Percentiles rank a stretch among this genome's conserved stretches.
phyloP scores from a whole-genome alignment of 192 early-diverging fungal genomes.

The Podochytrium sp. region DNA sequence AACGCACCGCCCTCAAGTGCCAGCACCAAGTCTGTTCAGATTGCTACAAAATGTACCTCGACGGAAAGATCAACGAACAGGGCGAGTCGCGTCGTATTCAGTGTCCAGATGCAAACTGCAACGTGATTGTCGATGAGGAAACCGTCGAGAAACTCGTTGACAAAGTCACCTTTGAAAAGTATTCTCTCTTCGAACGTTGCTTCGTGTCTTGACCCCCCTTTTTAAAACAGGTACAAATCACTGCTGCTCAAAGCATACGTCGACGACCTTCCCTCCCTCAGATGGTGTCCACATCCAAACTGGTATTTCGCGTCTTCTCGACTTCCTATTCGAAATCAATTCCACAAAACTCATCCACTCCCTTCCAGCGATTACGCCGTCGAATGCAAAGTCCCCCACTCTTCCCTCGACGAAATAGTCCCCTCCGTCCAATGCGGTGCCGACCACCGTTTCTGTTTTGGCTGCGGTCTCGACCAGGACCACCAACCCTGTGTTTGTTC shows the following conservation, averaged over 20 bases:
- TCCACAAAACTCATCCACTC: background rate
- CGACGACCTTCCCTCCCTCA: slow-evolving; percentile 78
- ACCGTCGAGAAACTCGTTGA: slow-evolving; percentile 74
- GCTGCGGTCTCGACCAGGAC: slow-evolving; percentile 75
- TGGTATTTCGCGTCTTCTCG: slow-evolving; percentile 49
- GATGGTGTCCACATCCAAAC: slow-evolving; percentile 96
- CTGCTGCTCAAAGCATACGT: slow-evolving; percentile 90
- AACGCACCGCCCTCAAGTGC: slow-evolving; percentile 85
- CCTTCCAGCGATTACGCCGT: slow-evolving; percentile 74
- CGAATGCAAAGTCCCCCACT: slow-evolving; percentile 80
- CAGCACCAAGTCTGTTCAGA: slow-evolving; percentile 85
- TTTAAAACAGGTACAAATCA: slow-evolving; percentile 75
- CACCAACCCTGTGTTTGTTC: slow-evolving; percentile 89
- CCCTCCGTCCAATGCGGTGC: slow-evolving; percentile 88
- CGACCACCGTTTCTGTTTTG: slow-evolving; percentile 87
- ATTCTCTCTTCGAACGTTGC: background rate
- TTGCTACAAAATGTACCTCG: slow-evolving; percentile 87
- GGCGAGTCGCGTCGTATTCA: slow-evolving; percentile 88
- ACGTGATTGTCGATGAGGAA: slow-evolving; percentile 79
- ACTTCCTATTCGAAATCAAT: too few species aligned
- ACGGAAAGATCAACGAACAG: slow-evolving; percentile 83
- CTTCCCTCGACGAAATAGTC: slow-evolving; percentile 71
- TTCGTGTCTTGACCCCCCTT: background rate
- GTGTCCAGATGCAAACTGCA: slow-evolving; percentile 80
- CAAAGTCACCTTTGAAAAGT: slow-evolving; percentile 63